These are phyloP conservation scores for Eimeria falciformis DNA, from an alignment of 169 alveolate genomes.

Conservation along the genomic window DNA sequence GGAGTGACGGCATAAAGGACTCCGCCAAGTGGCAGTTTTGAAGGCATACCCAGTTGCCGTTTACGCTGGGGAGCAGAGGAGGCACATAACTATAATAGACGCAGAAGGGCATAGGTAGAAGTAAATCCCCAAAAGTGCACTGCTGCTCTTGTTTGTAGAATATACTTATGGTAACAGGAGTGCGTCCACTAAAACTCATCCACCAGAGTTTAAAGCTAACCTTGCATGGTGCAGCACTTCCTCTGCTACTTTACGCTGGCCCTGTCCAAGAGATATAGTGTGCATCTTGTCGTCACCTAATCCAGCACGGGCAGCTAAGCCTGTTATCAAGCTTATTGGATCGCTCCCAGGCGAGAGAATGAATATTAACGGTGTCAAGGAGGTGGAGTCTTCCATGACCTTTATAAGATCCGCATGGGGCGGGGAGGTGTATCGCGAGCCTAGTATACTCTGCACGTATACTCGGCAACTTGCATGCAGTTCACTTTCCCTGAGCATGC, in stretches of 20 bases:
- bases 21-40: conserved; percentile 96
- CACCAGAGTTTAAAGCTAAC: conserved; percentile 50
- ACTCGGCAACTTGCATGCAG: conserved; percentile 29
- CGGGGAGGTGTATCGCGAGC: conserved; percentile 89
- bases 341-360: conserved; percentile 96
- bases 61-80: conserved; percentile 16
- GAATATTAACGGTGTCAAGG: conserved; percentile 93
- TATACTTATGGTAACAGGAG: background rate
- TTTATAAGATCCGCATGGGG: conserved; percentile 94
- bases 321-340: conserved; percentile 91
- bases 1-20: conserved; percentile 95
- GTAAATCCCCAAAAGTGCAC: background rate
- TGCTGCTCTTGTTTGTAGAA: background rate
- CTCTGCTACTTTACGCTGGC: conserved; percentile 95
- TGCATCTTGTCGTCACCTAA: conserved; percentile 79
- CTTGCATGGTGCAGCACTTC: conserved; percentile 89
- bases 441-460: conserved; percentile 85
- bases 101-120: background rate
- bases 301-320: conserved; percentile 85
- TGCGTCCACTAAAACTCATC: background rate
- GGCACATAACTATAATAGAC: background rate
- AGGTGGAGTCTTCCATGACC: conserved; percentile 90
- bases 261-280: conserved; percentile 95
- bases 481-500: conserved; percentile 52
- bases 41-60: conserved; percentile 87